These are phyloP conservation scores for Penicillium sp. DNA, from an alignment of 2,329 filamentous ascomycete species.

Conservation along the genomic window DNA sequence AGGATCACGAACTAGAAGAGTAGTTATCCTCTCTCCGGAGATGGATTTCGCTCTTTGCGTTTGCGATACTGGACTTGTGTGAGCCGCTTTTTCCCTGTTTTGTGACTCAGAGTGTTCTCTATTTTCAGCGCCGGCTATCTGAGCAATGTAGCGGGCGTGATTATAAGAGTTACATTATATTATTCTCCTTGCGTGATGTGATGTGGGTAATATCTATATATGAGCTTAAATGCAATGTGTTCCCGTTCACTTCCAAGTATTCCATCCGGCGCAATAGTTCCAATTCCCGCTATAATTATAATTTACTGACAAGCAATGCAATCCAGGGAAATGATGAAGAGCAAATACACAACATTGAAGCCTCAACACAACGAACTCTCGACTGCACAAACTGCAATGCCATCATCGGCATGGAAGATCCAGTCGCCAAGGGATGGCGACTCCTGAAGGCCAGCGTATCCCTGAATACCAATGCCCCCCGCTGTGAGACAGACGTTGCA, in stretches of 20 bases:
- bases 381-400: conserved; percentile 30
- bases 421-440: conserved; percentile 44
- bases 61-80: conserved; percentile 9
- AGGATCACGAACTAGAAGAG: background rate
- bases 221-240: conserved; percentile 10
- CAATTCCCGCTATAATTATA: background rate
- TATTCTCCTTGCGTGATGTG: background rate
- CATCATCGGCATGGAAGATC: conserved; percentile 40
- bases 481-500: conserved; percentile 26
- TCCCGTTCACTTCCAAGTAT: background rate
- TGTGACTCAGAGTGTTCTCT: conserved; percentile 9
- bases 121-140: conserved; percentile 12
- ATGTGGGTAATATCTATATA: background rate
- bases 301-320: conserved; percentile 12
- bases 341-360: conserved; percentile 28
- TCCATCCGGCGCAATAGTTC: background rate
- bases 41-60: conserved; percentile 34
- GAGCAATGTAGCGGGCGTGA: conserved; percentile 31
- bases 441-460: conserved; percentile 50
- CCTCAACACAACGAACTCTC: conserved; percentile 31
- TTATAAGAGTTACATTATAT: conserved; percentile 36
- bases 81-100: background rate
- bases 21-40: conserved; percentile 35
- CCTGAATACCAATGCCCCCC: conserved; percentile 12
- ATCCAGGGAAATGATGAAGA: conserved; percentile 24